Evolutionary conservation across 345 rosid genomes (phyloP).

Genomic region (Aethionema arabicum): DNA sequence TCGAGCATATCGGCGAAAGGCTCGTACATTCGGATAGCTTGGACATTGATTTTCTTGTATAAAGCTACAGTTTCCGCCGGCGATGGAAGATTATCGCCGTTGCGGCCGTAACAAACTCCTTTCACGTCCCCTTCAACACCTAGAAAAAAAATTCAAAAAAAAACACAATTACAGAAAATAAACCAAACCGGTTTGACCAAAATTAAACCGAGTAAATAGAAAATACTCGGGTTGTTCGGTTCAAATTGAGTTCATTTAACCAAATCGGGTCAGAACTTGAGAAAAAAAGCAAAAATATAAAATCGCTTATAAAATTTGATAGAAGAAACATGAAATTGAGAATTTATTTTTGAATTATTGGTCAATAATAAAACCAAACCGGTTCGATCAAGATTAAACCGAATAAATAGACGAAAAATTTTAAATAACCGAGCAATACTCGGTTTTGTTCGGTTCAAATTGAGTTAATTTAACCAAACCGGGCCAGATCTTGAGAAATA

Average conservation of each 20-base stretch:
- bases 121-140: conserved; percentile 23
- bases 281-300: no score
- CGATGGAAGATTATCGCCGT: conserved; percentile 45
- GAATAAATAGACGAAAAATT: no score
- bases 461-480: no score
- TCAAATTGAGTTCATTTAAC: neutral
- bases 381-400: neutral
- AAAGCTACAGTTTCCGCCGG: conserved; percentile 38
- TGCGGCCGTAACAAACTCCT: conserved; percentile 43
- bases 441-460: neutral
- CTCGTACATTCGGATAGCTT: conserved; percentile 38
- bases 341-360: no score
- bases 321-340: no score
- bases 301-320: no score
- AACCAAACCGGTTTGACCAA: conserved; percentile 7
- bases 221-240: neutral
- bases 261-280: no score
- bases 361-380: no score
- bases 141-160: neutral
- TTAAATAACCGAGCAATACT: no score
- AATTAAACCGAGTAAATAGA: neutral
- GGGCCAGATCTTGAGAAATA: no score
- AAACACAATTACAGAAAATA: neutral
- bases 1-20: conserved; percentile 37
- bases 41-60: conserved; percentile 28